These are phyloP conservation scores for Apiospora saccharicola DNA, from an alignment of 2,329 filamentous ascomycete species.

Conservation along the genomic window DNA sequence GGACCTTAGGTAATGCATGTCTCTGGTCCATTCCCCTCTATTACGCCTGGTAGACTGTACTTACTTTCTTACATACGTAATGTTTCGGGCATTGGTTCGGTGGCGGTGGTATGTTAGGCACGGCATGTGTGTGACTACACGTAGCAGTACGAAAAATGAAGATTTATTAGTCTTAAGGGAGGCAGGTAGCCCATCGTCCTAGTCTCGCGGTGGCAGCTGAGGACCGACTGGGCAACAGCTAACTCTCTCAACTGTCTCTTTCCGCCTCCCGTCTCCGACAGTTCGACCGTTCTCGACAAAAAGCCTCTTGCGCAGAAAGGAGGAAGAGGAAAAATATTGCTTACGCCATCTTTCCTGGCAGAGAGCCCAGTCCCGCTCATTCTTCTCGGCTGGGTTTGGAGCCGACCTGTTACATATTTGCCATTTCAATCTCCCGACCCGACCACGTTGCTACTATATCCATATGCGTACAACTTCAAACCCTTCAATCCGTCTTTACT, in stretches of 20 bases:
- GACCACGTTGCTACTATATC: neutral
- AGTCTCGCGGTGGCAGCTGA: conserved; percentile 4
- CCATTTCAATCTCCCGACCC: neutral
- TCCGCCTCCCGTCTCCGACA: neutral
- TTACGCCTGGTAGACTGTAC: neutral
- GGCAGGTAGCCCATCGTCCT: neutral
- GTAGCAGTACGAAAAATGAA: neutral
- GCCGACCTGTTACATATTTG: conserved; percentile 3
- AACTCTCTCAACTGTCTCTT: conserved; percentile 5
- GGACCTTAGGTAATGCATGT: neutral
- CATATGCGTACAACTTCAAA: neutral
- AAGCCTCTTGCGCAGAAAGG: neutral
- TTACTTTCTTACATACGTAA: conserved; percentile 8
- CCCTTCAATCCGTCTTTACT: neutral
- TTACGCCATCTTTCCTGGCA: neutral
- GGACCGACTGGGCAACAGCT: neutral
- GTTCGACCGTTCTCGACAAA: neutral
- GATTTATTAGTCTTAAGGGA: conserved; percentile 12
- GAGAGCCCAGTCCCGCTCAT: neutral
- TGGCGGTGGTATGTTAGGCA: neutral
- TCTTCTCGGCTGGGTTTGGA: neutral
- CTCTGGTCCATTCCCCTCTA: neutral
- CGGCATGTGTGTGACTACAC: neutral
- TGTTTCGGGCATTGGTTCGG: neutral
- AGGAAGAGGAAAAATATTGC: neutral